Evolutionary conservation across 2,329 filamentous ascomycete genomes (phyloP).

Genomic region (Beauveria medogensis): DNA sequence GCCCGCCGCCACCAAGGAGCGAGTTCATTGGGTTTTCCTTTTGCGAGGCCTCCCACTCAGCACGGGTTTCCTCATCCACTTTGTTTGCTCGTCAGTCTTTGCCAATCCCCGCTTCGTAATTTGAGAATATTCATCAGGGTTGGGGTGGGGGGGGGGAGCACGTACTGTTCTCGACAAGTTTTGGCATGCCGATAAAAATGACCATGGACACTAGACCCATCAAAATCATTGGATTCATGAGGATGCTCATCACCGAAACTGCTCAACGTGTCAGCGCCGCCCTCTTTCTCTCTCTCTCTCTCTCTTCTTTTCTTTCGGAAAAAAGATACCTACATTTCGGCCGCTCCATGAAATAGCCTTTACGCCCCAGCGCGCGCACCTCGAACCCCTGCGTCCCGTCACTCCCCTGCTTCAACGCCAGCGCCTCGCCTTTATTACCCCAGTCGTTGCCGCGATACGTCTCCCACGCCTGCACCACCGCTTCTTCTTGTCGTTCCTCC

Average conservation of each 20-base stretch:
- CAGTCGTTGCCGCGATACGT: conserved; percentile 86
- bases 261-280: neutral
- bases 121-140: neutral
- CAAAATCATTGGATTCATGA: conserved; percentile 96
- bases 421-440: conserved; percentile 69
- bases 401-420: conserved; percentile 32
- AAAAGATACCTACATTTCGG: conserved; percentile 56
- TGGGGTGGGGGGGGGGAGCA: conserved; percentile 15
- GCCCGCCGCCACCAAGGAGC: conserved; percentile 35
- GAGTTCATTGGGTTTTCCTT: conserved; percentile 62
- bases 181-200: conserved; percentile 87
- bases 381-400: conserved; percentile 41
- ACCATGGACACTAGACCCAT: conserved; percentile 77
- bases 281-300: neutral
- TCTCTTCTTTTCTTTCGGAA: neutral
- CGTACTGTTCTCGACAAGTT: conserved; percentile 91
- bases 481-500: conserved; percentile 20
- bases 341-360: conserved; percentile 71
- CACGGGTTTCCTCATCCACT: conserved; percentile 92
- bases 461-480: conserved; percentile 61
- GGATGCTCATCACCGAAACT: conserved; percentile 73
- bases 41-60: conserved; percentile 87
- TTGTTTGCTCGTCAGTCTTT: conserved; percentile 29
- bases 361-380: conserved; percentile 51
- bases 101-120: neutral